Conservation (phyloP, 805 yeast species). For the Candida nanaspora region DNA sequence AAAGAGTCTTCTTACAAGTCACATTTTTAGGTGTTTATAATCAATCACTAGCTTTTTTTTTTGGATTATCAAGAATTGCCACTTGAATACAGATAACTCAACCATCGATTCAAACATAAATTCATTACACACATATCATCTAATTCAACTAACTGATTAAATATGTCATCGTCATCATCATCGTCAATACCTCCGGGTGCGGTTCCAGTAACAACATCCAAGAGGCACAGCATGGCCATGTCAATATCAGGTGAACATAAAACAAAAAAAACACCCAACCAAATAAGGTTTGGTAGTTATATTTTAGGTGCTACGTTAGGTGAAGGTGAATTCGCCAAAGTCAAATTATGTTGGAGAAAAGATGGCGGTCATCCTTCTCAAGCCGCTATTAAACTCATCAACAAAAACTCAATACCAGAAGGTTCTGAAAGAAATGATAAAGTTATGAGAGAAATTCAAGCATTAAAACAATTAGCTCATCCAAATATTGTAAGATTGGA, state of each 20-base stretch:
- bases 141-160: too few relatives aligned
- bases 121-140: too few relatives aligned
- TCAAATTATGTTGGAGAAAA: slow-evolving; percentile 92
- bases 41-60: too few relatives aligned
- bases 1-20: too few relatives aligned
- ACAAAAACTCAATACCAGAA: slow-evolving; percentile 81
- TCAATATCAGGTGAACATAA: slow-evolving; percentile 18
- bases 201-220: slow-evolving; percentile 8
- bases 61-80: too few relatives aligned
- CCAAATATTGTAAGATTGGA: slow-evolving; percentile 91
- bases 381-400: slow-evolving; percentile 89
- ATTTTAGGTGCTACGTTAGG: slow-evolving; percentile 90
- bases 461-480: slow-evolving; percentile 76
- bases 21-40: too few relatives aligned
- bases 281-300: slow-evolving; percentile 83
- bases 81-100: too few relatives aligned
- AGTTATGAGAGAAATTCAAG: slow-evolving; percentile 89
- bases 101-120: too few relatives aligned
- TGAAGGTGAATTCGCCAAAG: slow-evolving; percentile 98
- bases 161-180: slow-evolving; percentile 25
- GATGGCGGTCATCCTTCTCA: slow-evolving; percentile 72
- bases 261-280: slow-evolving; percentile 40
- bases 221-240: slow-evolving; percentile 15
- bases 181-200: slow-evolving; percentile 11
- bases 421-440: slow-evolving; percentile 83